Conservation (phyloP, 305 asterid species). For the Solanum aculeatissimum region DNA sequence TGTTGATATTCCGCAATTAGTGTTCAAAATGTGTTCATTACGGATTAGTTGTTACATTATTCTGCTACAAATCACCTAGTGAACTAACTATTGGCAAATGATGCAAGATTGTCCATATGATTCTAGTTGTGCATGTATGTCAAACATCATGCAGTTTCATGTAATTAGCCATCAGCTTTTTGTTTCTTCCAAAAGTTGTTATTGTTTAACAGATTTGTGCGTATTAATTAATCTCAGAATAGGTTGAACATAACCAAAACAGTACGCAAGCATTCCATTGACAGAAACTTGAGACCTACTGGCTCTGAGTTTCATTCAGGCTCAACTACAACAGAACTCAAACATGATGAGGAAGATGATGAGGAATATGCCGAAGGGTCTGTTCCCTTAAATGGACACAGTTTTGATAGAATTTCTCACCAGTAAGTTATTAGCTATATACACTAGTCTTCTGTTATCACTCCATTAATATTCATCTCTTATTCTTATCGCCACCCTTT, state of each 20-base stretch:
- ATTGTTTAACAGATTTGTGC: background rate
- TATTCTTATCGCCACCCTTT: slow-evolving; percentile 2
- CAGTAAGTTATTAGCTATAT: slow-evolving; percentile 41
- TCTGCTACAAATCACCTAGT: background rate
- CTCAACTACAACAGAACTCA: slow-evolving; percentile 32
- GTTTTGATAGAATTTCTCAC: slow-evolving; percentile 78
- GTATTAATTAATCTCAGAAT: slow-evolving; percentile 46
- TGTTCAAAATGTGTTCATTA: background rate
- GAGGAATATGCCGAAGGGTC: slow-evolving; percentile 91
- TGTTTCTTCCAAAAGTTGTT: background rate
- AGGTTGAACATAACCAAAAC: slow-evolving; percentile 93
- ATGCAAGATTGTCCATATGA: background rate
- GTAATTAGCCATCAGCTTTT: background rate
- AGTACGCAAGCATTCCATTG: slow-evolving; percentile 70
- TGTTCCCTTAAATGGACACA: slow-evolving; percentile 45
- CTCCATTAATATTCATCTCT: background rate
- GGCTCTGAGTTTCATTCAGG: slow-evolving; percentile 82
- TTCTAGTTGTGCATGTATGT: background rate
- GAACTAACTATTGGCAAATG: background rate
- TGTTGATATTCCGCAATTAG: background rate
- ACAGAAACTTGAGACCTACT: slow-evolving; percentile 58
- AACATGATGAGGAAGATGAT: slow-evolving; percentile 74
- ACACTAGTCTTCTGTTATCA: slow-evolving; percentile 2
- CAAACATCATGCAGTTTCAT: background rate
- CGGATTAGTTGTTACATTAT: background rate